These are phyloP conservation scores for Clonostachys sp. DNA, from an alignment of 2,329 filamentous ascomycete species.

Conservation along the genomic window DNA sequence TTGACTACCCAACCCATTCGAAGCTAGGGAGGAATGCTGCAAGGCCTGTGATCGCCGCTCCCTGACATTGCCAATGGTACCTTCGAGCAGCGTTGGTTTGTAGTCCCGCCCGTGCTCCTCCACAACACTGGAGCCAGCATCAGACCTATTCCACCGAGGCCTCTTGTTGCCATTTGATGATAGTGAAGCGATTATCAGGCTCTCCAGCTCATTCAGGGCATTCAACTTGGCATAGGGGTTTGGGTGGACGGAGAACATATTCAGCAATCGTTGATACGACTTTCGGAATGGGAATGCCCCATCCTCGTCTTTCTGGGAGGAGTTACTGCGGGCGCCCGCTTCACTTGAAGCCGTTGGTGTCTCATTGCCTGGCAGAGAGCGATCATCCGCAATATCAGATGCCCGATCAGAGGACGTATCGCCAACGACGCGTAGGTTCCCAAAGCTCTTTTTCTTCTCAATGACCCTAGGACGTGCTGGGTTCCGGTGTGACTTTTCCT, in stretches of 20 bases:
- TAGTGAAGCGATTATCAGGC: conserved; percentile 73
- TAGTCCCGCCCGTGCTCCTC: conserved; percentile 22
- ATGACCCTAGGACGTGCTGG: conserved; percentile 45
- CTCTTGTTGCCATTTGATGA: conserved; percentile 24
- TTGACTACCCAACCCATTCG: conserved; percentile 2
- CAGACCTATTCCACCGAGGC: conserved; percentile 26
- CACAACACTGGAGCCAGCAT: conserved; percentile 24
- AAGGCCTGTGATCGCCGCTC: conserved; percentile 57
- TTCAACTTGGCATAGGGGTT: conserved; percentile 85
- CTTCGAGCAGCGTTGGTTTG: conserved; percentile 50
- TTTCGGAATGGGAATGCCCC: conserved; percentile 73
- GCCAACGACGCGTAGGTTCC: conserved; percentile 52
- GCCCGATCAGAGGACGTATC: conserved; percentile 28
- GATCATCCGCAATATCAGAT: conserved; percentile 24
- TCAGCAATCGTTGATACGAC: conserved; percentile 74
- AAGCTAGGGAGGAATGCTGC: conserved; percentile 17
- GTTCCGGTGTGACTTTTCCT: conserved; percentile 32
- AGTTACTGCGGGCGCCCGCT: not conserved
- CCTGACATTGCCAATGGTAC: conserved; percentile 65
- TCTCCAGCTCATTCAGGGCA: conserved; percentile 76
- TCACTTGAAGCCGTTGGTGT: not conserved
- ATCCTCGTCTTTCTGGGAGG: conserved; percentile 1
- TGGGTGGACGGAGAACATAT: conserved; percentile 83
- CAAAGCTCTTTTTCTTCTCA: conserved; percentile 66
- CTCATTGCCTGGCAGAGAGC: not conserved